Percentiles rank a stretch among this genome's conserved stretches.
phyloP scores from a whole-genome alignment of 768 basidiomycete species.

The Saitozyma sp. region DNA sequence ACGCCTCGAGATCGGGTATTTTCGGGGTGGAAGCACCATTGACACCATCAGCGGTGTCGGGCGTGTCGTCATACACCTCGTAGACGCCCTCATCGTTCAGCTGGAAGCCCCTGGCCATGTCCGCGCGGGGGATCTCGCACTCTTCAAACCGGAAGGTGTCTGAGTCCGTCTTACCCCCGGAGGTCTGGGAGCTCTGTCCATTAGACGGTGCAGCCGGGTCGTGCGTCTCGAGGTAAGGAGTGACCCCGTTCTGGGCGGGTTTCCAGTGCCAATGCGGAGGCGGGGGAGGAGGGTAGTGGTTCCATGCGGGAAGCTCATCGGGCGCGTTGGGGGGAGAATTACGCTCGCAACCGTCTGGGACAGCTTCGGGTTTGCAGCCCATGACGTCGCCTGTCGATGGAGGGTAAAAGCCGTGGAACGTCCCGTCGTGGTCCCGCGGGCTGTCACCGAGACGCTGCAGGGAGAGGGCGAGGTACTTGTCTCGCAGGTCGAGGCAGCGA shows the following conservation, averaged over 20 bases:
- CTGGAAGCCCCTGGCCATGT: conserved; percentile 61
- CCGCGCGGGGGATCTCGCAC: conserved; percentile 70
- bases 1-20: too few species aligned
- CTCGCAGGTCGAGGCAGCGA: conserved; percentile 83
- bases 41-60: background rate
- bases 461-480: conserved; percentile 89
- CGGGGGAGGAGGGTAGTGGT: conserved; percentile 87
- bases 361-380: conserved; percentile 66
- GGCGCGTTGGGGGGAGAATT: conserved; percentile 3
- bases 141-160: conserved; percentile 64
- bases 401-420: conserved; percentile 69
- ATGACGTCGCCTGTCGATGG: conserved; percentile 61
- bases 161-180: conserved; percentile 28
- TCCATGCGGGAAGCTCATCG: conserved; percentile 64
- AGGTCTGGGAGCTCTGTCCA: background rate
- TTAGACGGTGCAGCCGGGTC: conserved; percentile 11
- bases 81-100: conserved; percentile 88
- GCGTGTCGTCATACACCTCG: conserved; percentile 18
- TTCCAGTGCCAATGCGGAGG: conserved; percentile 95
- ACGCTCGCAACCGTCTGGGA: conserved; percentile 49
- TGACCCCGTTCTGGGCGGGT: conserved; percentile 22
- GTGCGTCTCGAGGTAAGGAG: conserved; percentile 20
- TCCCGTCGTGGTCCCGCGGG: conserved; percentile 83
- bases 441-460: conserved; percentile 92
- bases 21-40: background rate